Percentiles rank a stretch among this genome's conserved stretches.
phyloP scores from a whole-genome alignment of 345 rosid genomes.

The Laguncularia racemosa region DNA sequence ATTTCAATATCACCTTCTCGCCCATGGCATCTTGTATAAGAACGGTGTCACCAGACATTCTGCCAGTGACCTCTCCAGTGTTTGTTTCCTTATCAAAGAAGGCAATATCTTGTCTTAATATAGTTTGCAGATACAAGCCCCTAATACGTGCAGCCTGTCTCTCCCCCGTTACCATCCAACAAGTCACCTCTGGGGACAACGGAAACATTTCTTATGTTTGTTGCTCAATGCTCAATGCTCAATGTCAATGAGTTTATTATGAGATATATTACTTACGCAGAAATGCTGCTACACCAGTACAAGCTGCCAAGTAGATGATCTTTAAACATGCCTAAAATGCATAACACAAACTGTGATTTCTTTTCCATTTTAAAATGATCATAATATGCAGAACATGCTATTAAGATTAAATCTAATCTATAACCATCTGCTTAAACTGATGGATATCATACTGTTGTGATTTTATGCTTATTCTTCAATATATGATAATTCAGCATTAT shows the following conservation, averaged over 20 bases:
- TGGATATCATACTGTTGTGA: no score
- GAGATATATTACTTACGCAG: conserved; percentile 40
- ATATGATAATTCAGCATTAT: background rate
- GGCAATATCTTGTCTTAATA: conserved; percentile 59
- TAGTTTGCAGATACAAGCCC: conserved; percentile 48
- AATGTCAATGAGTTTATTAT: no score
- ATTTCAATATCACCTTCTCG: conserved; percentile 40
- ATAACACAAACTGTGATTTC: no score
- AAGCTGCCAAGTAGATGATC: conserved; percentile 60
- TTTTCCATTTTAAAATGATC: background rate
- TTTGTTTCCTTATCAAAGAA: conserved; percentile 65
- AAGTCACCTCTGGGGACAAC: conserved; percentile 50
- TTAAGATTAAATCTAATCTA: background rate
- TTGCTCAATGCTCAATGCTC: background rate
- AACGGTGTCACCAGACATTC: conserved; percentile 86
- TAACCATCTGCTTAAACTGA: no score
- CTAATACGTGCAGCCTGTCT: conserved; percentile 68
- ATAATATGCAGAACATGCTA: background rate
- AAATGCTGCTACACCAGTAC: conserved; percentile 43
- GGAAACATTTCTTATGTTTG: conserved; percentile 2
- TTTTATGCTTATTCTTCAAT: background rate
- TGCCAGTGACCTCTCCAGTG: conserved; percentile 66
- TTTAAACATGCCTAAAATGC: conserved; percentile 45
- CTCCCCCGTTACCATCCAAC: conserved; percentile 80
- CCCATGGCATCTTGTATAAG: conserved; percentile 86